Evolutionary conservation across 306 rosid species (phyloP).

Genomic region (Vicia villosa): DNA sequence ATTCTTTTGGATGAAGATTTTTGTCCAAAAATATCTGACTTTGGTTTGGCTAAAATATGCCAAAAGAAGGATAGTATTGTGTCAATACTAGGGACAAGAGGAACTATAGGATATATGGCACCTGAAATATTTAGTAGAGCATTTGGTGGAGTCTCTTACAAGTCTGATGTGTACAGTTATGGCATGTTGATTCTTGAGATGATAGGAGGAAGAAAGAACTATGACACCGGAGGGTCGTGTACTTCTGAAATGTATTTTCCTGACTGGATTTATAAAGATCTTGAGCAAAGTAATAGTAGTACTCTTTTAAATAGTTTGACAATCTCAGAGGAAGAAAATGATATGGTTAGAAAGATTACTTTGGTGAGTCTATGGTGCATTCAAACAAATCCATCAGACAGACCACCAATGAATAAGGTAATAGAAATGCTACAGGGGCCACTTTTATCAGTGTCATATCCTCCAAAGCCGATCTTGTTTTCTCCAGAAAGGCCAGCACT

Average conservation of each 20-base stretch:
- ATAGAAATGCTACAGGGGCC: constrained; percentile 1
- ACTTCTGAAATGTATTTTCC: constrained; percentile 37
- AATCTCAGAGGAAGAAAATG: no score
- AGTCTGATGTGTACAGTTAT: constrained; percentile 48
- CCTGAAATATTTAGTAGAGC: constrained; percentile 35
- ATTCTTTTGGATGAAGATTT: constrained; percentile 35
- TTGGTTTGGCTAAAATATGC: constrained; percentile 43
- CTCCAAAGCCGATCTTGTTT: constrained; percentile 42
- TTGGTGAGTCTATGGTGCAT: no score
- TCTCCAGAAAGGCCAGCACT: constrained; percentile 24
- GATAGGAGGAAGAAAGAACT: constrained; percentile 45
- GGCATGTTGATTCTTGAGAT: constrained; percentile 46
- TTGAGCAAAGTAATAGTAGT: no score
- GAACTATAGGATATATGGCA: constrained; percentile 46
- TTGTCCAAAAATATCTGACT: constrained; percentile 46
- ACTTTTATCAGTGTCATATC: constrained; percentile 20
- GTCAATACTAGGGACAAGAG: constrained; percentile 35
- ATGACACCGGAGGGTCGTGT: constrained; percentile 13
- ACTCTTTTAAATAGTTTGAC: no score
- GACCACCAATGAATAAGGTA: no score
- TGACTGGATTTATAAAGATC: constrained; percentile 33
- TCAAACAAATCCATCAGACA: no score
- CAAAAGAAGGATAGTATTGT: constrained; percentile 39
- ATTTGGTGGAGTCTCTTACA: constrained; percentile 42
- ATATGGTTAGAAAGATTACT: no score